phyloP scores from a whole-genome alignment of 495 filamentous ascomycete species.

The Rhypophila decipiens region DNA sequence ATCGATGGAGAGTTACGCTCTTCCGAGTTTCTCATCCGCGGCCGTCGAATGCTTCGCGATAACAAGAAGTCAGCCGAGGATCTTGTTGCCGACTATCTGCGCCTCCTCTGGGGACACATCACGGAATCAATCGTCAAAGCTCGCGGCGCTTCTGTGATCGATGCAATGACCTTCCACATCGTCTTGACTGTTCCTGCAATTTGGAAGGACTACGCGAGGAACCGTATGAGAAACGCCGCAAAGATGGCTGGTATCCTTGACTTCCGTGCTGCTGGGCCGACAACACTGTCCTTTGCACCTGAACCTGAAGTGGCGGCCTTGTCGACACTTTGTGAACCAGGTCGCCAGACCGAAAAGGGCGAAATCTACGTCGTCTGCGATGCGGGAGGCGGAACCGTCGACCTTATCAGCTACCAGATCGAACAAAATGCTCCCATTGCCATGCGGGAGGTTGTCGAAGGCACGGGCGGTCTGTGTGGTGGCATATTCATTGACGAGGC shows the following conservation, averaged over 20 bases:
- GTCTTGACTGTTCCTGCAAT: conserved; percentile 25
- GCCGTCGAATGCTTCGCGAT: conserved; percentile 4
- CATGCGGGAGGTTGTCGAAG: conserved; percentile 15
- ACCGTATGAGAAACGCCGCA: conserved; percentile 13
- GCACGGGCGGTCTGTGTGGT: conserved; percentile 13
- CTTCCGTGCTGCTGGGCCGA: conserved; percentile 2
- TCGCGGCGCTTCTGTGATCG: conserved; percentile 1
- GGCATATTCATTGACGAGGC: conserved; percentile 15
- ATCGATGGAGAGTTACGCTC: conserved; percentile 5
- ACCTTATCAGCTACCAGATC: conserved; percentile 16
- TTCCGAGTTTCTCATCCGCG: conserved; percentile 7
- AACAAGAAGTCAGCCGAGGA: conserved; percentile 11
- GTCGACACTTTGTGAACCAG: conserved; percentile 9
- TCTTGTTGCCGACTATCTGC: conserved; percentile 18
- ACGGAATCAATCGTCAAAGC: conserved; percentile 6
- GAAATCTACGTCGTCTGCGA: conserved; percentile 9
- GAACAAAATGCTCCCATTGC: not conserved
- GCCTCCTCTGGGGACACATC: conserved; percentile 18
- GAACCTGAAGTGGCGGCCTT: conserved; percentile 26
- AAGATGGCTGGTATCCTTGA: conserved; percentile 16
- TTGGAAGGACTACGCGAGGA: conserved; percentile 17
- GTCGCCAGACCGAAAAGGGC: too few species aligned
- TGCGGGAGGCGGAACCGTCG: conserved; percentile 15
- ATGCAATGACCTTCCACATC: conserved; percentile 13
- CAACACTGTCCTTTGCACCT: conserved; percentile 12